Base-by-base conservation (phyloP, 139 green algal genomes). In the Microglena sp. region DNA sequence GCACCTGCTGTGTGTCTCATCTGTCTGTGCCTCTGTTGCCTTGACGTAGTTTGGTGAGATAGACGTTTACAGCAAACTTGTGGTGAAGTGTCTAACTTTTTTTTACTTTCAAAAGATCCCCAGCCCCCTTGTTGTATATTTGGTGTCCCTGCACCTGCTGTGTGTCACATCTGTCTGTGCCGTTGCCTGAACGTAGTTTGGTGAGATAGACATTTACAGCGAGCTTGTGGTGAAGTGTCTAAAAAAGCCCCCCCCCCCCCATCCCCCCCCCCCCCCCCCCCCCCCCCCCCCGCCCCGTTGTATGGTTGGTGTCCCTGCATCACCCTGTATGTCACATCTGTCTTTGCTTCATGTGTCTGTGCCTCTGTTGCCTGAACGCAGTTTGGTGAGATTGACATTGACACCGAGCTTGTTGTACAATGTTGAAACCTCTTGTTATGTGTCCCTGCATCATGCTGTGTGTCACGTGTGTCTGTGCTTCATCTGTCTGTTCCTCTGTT, bases 191-290 rank as follows among this genome's bases (percentile, higher is more conserved):
- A 6, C 68, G 57, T 77, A 95, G 92, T 97, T 96, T 84, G 93
- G 93, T 4, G 91, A 95, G 69, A 92, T 97, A 50, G 92, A 96
- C 77, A 97, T 99, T 61, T 93, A 98, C 81, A 82, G 62, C 43
- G 73, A 83, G 58, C 76, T 96, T 30, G 87, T 94, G 28, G 75
- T 70, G 1, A 71, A 74, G 44, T 69, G 72, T 58, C 50, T 73
- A 28, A 61, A 84, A 32, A 74, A 82, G 34, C 65, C 61, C 5
- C 45, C 18, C 15, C 15, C 15, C 11, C 8, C 11, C 40, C 40
- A 50, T 50, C 11, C 40, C 8, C 15, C 11, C 40, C 11, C 11
- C 40, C 8, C 18, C n/a, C n/a, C 24, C n/a, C 2, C 56, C 29
- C 18, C 3, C 33, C 28, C 30, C 27, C 43, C 29, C 28, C 43